Conservation (phyloP, 345 rosid genomes). For the Gossypium stocksii region DNA sequence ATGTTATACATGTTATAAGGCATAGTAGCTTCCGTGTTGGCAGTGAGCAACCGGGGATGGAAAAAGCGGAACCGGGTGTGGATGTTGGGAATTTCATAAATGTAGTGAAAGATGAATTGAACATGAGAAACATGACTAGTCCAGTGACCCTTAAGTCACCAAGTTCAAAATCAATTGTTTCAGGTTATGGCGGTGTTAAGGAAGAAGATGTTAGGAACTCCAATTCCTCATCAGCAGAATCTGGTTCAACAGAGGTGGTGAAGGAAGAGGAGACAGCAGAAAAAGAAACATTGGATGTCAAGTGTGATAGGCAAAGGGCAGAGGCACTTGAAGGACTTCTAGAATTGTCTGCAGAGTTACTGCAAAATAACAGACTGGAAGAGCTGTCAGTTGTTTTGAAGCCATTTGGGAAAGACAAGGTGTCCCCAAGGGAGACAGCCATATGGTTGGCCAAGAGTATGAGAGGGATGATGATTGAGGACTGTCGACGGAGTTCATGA, state of each 20-base stretch:
- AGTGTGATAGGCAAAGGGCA: slow-evolving; percentile 1
- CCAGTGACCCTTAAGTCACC: not conserved
- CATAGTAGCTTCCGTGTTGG: not conserved
- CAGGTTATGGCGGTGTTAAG: not conserved
- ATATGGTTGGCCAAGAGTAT: slow-evolving; percentile 1
- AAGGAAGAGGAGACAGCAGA: not conserved
- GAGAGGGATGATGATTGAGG: not conserved
- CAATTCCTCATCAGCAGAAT: not conserved
- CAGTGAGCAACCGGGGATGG: not conserved
- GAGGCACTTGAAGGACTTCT: slow-evolving; percentile 1
- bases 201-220: not conserved
- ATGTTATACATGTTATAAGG: slow-evolving; percentile 1
- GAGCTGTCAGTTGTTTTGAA: not conserved
- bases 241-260: not conserved
- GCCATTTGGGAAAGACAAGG: slow-evolving; percentile 3
- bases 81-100: not conserved
- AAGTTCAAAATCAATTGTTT: not conserved
- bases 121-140: not conserved
- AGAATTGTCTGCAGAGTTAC: slow-evolving; percentile 4
- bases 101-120: not conserved
- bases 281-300: slow-evolving; percentile 1
- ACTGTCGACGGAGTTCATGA: not conserved
- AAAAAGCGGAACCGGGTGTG: not conserved
- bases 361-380: not conserved
- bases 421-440: not conserved